These are phyloP conservation scores for Thielaviopsis punctulata DNA, from an alignment of 2,329 filamentous ascomycete species.

Conservation along the genomic window DNA sequence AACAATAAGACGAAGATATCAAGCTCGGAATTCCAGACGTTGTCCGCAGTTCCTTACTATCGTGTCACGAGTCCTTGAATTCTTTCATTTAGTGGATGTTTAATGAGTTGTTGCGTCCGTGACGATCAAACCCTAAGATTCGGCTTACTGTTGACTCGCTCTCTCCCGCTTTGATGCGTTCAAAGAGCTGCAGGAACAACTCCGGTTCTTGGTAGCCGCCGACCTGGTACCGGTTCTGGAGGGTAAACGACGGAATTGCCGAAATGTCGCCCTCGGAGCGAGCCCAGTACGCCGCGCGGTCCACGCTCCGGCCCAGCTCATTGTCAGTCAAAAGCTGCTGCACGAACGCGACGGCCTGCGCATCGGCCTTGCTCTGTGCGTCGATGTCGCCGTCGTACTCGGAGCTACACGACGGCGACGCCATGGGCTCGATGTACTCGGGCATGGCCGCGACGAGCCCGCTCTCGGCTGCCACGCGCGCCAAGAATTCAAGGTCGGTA, in stretches of 20 bases:
- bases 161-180: conserved; percentile 26
- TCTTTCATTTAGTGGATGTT: neutral
- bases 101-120: neutral
- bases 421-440: neutral
- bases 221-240: conserved; percentile 51
- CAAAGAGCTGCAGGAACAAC: conserved; percentile 50
- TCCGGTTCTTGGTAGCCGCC: conserved; percentile 53
- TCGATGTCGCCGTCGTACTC: neutral
- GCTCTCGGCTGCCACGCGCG: conserved; percentile 18
- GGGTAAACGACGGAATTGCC: conserved; percentile 57
- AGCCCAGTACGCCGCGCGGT: conserved; percentile 18
- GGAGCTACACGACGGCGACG: neutral
- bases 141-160: neutral
- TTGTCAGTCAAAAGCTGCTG: conserved; percentile 18
- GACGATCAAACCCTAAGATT: neutral
- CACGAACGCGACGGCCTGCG: conserved; percentile 14
- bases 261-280: conserved; percentile 25
- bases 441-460: conserved; percentile 17
- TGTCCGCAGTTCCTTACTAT: neutral
- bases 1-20: too few species aligned
- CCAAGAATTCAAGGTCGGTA: conserved; percentile 23
- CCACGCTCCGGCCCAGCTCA: conserved; percentile 16
- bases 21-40: too few species aligned
- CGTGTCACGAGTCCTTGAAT: neutral
- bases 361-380: neutral